Conservation (phyloP, 1,139 yeast species). For the Saccharomyces hybrid region DNA sequence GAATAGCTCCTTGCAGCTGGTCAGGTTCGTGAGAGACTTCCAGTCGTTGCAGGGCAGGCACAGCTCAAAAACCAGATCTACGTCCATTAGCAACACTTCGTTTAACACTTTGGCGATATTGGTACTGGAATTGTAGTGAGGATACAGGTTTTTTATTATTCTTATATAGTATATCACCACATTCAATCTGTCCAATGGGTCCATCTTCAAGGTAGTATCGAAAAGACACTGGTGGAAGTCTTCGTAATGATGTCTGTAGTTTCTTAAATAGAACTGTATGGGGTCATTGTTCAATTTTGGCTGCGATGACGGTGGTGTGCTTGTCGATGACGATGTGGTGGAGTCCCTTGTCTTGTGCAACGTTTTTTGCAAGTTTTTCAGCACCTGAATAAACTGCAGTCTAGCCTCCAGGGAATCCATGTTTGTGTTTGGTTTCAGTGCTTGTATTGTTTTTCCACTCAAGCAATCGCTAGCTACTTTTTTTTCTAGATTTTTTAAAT, state of each 20-base stretch:
- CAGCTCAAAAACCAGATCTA: constrained; percentile 15
- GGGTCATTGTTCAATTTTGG: constrained; percentile 17
- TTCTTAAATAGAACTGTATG: constrained; percentile 25
- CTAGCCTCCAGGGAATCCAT: constrained; percentile 33
- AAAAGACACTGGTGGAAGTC: constrained; percentile 31
- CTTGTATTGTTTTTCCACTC: constrained; percentile 9
- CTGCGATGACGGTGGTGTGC: constrained; percentile 1
- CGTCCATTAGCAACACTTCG: constrained; percentile 18
- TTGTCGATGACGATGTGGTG: constrained; percentile 7
- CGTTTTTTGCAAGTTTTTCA: constrained; percentile 28
- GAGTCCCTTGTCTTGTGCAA: constrained; percentile 14
- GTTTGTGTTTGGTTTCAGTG: not conserved
- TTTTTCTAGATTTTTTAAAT: not conserved
- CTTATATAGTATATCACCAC: constrained; percentile 24
- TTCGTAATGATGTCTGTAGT: constrained; percentile 28
- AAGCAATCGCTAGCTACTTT: not conserved
- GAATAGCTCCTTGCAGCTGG: constrained; percentile 15
- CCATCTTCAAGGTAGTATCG: constrained; percentile 26
- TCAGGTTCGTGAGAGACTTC: constrained; percentile 22
- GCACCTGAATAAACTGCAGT: constrained; percentile 27
- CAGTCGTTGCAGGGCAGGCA: constrained; percentile 23
- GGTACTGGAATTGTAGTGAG: not conserved
- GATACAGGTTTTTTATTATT: constrained; percentile 9
- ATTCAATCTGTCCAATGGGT: constrained; percentile 26
- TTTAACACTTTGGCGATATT: constrained; percentile 12